These are phyloP conservation scores for Leccinum longicurvipes DNA, from an alignment of 768 basidiomycete species.

Conservation along the genomic window DNA sequence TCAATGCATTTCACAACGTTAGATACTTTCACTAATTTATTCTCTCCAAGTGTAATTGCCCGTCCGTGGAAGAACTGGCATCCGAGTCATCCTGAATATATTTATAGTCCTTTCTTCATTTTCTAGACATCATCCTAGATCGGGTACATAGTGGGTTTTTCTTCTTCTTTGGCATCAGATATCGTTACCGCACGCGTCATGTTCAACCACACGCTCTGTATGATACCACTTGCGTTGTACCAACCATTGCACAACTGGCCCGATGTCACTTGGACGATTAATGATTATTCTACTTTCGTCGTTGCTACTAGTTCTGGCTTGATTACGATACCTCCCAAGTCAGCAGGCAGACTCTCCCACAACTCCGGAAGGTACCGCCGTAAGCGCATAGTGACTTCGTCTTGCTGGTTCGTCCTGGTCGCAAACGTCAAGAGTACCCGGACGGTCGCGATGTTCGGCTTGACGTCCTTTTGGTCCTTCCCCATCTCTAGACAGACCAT, in stretches of 20 bases:
- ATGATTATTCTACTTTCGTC: conserved; percentile 6
- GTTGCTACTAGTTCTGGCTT: conserved; percentile 14
- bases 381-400: conserved; percentile 45
- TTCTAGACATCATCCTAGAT: conserved; percentile 25
- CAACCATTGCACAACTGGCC: conserved; percentile 8
- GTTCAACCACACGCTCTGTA: conserved; percentile 64
- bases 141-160: conserved; percentile 38
- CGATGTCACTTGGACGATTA: conserved; percentile 17
- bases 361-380: conserved; percentile 38
- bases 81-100: conserved; percentile 29
- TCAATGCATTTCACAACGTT: background rate
- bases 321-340: conserved; percentile 19
- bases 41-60: conserved; percentile 70
- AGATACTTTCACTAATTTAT: conserved; percentile 8
- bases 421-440: conserved; percentile 57
- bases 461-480: conserved; percentile 37
- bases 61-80: conserved; percentile 76
- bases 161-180: conserved; percentile 51
- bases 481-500: conserved; percentile 66
- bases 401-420: conserved; percentile 38
- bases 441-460: conserved; percentile 48
- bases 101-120: conserved; percentile 12
- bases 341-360: conserved; percentile 29
- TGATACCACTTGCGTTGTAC: conserved; percentile 28
- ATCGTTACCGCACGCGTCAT: conserved; percentile 37